phyloP scores from a whole-genome alignment of 306 rosid genomes.

The Aeschynomene evenia region DNA sequence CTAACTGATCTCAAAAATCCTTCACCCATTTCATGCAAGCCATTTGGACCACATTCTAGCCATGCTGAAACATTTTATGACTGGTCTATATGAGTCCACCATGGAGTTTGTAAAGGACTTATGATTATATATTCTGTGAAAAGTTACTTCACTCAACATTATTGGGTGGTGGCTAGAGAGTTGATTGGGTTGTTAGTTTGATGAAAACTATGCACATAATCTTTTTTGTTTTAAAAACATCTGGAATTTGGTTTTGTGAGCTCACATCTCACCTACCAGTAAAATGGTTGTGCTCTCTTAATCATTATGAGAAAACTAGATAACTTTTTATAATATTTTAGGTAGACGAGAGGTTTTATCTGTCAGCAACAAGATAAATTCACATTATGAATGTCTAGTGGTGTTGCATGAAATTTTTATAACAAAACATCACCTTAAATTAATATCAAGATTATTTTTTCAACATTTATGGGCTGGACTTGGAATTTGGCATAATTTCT shows the following conservation, averaged over 20 bases:
- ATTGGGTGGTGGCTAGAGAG: neutral
- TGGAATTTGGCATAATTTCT: neutral
- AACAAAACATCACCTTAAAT: neutral
- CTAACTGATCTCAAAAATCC: neutral
- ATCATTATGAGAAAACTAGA: neutral
- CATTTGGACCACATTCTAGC: neutral
- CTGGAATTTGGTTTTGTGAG: no score
- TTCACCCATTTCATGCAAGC: neutral
- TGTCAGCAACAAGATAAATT: neutral
- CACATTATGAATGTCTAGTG: neutral
- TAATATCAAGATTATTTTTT: no score
- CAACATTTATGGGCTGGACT: neutral
- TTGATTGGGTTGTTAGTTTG: constrained; percentile 4
- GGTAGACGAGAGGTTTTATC: neutral
- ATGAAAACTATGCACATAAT: no score
- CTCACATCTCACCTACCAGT: no score
- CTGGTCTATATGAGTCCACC: neutral
- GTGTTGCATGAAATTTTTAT: neutral
- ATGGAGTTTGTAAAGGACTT: neutral
- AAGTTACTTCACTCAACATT: neutral
- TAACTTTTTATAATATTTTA: no score
- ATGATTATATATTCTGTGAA: neutral
- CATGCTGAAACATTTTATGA: no score
- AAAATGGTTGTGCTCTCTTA: no score
- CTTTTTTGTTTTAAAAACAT: no score